Conservation (phyloP, 2,329 filamentous ascomycete genomes). For the Aureobasidium vineae region DNA sequence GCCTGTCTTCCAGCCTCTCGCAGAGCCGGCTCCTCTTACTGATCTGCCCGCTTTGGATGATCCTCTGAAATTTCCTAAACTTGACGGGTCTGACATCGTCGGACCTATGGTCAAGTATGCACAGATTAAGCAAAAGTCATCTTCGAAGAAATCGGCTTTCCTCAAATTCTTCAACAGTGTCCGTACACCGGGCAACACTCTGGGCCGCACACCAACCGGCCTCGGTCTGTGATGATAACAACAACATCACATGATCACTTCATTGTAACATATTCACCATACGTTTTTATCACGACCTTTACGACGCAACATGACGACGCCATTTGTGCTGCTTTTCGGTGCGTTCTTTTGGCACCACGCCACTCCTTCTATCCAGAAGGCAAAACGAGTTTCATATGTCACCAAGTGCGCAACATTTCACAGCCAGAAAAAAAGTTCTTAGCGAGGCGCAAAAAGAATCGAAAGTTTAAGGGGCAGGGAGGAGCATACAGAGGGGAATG, state of each 20-base stretch:
- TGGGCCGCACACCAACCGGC: slow-evolving; percentile 20
- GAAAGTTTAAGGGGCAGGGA: background rate
- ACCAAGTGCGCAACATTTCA: background rate
- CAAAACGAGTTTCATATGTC: slow-evolving; percentile 26
- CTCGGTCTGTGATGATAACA: slow-evolving; percentile 16
- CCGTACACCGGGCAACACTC: slow-evolving; percentile 24
- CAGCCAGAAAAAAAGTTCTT: slow-evolving; percentile 11
- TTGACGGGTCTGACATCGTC: slow-evolving; percentile 89
- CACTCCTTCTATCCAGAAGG: slow-evolving; percentile 7
- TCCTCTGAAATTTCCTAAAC: slow-evolving; percentile 79
- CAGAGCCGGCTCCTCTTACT: slow-evolving; percentile 56
- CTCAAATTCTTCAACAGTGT: slow-evolving; percentile 40
- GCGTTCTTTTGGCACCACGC: slow-evolving; percentile 13
- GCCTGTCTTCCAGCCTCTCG: slow-evolving; percentile 40
- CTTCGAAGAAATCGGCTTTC: slow-evolving; percentile 36
- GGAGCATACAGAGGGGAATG: background rate
- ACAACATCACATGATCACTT: background rate
- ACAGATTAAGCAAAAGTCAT: slow-evolving; percentile 35
- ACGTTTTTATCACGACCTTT: slow-evolving; percentile 24
- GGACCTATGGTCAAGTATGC: slow-evolving; percentile 72
- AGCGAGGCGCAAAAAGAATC: slow-evolving; percentile 14
- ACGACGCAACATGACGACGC: slow-evolving; percentile 23
- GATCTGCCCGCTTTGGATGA: slow-evolving; percentile 67
- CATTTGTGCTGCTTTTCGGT: slow-evolving; percentile 15
- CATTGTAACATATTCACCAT: slow-evolving; percentile 24